Percentiles rank a stretch among this genome's conserved stretches.
Conservation (phyloP, 2,329 filamentous ascomycete genomes). For the Pyrenochaeta sp. region DNA sequence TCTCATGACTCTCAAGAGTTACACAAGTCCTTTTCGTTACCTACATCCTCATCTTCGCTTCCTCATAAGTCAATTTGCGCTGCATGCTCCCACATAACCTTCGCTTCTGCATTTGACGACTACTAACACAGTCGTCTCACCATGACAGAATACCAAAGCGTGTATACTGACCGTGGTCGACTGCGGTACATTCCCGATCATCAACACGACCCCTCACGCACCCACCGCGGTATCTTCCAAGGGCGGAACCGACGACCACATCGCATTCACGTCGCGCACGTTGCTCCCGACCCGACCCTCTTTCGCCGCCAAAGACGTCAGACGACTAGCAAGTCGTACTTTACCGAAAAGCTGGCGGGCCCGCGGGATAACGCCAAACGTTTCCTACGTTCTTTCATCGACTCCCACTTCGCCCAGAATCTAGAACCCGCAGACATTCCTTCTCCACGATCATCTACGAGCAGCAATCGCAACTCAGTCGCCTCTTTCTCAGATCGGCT, state of each 20-base stretch:
- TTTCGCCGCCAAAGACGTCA: conserved; percentile 36
- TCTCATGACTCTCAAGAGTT: conserved; percentile 40
- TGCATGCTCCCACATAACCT: conserved; percentile 22
- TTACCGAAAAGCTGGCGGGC: conserved; percentile 60
- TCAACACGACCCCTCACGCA: conserved; percentile 33
- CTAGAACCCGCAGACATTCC: conserved; percentile 30
- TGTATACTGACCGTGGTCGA: conserved; percentile 50
- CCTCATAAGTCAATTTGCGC: conserved; percentile 31
- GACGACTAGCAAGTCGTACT: conserved; percentile 45
- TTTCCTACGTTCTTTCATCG: conserved; percentile 58
- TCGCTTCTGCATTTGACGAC: conserved; percentile 25
- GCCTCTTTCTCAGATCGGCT: conserved; percentile 38
- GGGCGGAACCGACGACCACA: conserved; percentile 62
- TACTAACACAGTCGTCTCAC: conserved; percentile 40
- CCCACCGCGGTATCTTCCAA: conserved; percentile 54
- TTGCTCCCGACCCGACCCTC: conserved; percentile 53
- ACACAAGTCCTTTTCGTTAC: conserved; percentile 33
- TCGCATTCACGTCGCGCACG: conserved; percentile 64
- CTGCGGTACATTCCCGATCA: conserved; percentile 51
- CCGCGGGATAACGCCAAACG: conserved; percentile 59
- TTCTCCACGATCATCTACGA: conserved; percentile 39
- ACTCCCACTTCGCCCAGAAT: conserved; percentile 41
- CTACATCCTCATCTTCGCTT: conserved; percentile 20
- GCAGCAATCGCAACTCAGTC: conserved; percentile 38
- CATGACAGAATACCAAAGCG: conserved; percentile 51